phyloP scores from a whole-genome alignment of 164 flowering plant species.

The Warburgia ugandensis region DNA sequence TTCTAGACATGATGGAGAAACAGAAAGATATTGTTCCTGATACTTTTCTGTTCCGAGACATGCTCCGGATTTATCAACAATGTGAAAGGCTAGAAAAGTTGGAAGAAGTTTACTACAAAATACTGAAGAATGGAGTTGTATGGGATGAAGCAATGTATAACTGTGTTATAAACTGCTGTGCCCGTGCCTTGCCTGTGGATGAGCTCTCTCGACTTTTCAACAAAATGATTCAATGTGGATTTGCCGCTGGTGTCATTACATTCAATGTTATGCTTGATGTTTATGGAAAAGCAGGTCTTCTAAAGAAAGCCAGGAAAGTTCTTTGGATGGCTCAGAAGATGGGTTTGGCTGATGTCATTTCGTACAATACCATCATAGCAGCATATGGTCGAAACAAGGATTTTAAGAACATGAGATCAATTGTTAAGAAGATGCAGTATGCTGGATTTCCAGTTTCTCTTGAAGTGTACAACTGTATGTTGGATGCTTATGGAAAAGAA shows the following conservation, averaged over 20 bases:
- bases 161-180: conserved; percentile 87
- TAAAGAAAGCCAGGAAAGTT: conserved; percentile 57
- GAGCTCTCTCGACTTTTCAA: conserved; percentile 73
- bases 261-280: conserved; percentile 75
- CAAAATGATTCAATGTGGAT: conserved; percentile 66
- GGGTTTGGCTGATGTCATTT: conserved; percentile 60
- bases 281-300: conserved; percentile 65
- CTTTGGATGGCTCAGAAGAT: conserved; percentile 56
- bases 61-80: conserved; percentile 78
- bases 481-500: conserved; percentile 89
- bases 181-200: conserved; percentile 84
- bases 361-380: conserved; percentile 85
- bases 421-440: conserved; percentile 54
- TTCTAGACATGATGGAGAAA: conserved; percentile 57
- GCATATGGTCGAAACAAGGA: conserved; percentile 72
- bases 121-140: conserved; percentile 45
- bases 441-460: conserved; percentile 80
- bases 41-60: conserved; percentile 58
- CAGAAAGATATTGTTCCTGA: conserved; percentile 66
- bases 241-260: conserved; percentile 57
- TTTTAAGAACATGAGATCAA: conserved; percentile 50
- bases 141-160: conserved; percentile 92
- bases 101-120: conserved; percentile 45
- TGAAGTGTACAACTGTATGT: conserved; percentile 84
- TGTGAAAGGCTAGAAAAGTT: conserved; percentile 57